Conservation (phyloP, 2,329 filamentous ascomycete species). For the Penicillium sp. region DNA sequence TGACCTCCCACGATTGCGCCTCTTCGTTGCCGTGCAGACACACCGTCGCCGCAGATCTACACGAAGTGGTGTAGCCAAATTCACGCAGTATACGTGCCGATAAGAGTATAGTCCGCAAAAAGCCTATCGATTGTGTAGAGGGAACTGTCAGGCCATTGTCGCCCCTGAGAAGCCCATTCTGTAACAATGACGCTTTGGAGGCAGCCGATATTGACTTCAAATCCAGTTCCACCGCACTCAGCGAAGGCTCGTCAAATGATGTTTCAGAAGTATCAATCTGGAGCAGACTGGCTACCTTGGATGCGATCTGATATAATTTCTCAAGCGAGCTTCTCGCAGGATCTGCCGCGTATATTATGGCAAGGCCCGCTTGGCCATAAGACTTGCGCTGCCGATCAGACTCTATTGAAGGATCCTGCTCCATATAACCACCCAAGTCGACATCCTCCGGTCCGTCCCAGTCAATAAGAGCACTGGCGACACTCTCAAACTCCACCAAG, state of each 20-base stretch:
- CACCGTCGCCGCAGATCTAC: slow-evolving; percentile 42
- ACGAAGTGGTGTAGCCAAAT: slow-evolving; percentile 35
- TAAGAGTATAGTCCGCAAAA: slow-evolving; percentile 38
- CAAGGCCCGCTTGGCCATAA: slow-evolving; percentile 58
- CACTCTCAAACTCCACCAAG: slow-evolving; percentile 46
- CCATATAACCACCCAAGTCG: slow-evolving; percentile 54
- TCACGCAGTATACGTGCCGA: slow-evolving; percentile 38
- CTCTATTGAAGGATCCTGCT: background rate
- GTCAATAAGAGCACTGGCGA: slow-evolving; percentile 49
- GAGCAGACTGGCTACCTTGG: slow-evolving; percentile 49
- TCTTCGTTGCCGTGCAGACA: slow-evolving; percentile 51
- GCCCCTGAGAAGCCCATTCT: slow-evolving; percentile 36
- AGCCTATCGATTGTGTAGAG: slow-evolving; percentile 34
- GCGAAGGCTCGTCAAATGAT: slow-evolving; percentile 17
- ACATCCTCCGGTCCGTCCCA: slow-evolving; percentile 61
- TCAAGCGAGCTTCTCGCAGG: slow-evolving; percentile 44
- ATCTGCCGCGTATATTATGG: slow-evolving; percentile 55
- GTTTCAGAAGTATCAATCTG: slow-evolving; percentile 44
- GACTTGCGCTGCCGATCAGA: background rate
- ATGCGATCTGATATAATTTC: slow-evolving; percentile 47
- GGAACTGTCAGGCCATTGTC: slow-evolving; percentile 42
- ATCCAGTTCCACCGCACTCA: slow-evolving; percentile 29
- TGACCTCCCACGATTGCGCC: slow-evolving; percentile 52
- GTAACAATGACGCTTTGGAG: slow-evolving; percentile 39
- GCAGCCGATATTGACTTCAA: slow-evolving; percentile 30